Evolutionary conservation across 768 basidiomycete genomes (phyloP), one percentile per base, ranked within the genome.

Genomic region (Rhodotorula kratochvilovae): DNA sequence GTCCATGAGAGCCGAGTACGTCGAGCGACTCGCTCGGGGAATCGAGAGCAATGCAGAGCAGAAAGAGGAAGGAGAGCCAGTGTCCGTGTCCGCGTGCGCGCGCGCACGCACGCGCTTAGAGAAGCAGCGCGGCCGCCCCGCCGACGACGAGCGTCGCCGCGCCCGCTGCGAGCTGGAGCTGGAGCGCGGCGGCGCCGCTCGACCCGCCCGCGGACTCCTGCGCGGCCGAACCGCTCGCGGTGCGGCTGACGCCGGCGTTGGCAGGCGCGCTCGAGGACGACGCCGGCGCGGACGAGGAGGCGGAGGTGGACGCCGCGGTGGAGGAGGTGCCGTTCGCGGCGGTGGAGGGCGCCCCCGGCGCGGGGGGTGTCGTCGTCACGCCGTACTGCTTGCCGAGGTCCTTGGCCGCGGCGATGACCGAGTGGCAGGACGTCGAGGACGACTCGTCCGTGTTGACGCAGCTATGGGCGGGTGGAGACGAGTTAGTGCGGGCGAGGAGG

Each of bases 401-500:
- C 33, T 63, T 45, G 4, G 72, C 72, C 45, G 48, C 53, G 8
- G 68, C 39, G 27, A 63, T 56, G 61, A 66, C 68, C 39, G 50
- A 8, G 57, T 66, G 57, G 64, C 72, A 73, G 29, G 67, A 36
- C 6, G 46, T 31, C 3, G 48, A 8, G 61, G 35, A 25, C 2
- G 27, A 21, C 54, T 73, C 72, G 61, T 70, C 54, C 35, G 65
- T 69, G 72, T 73, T 73, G 58, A 72, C 35, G 48, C 71, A 73
- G 67, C 71, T 72, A 46, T 23, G 3, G 7, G 8, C 0, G 27
- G 21, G 25, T 6, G 3, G 43, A 4, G 29, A 54, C 16, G 29
- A 17, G 31, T 13, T 11, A 11, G 16, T 25, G 39, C 16, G 27
- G n/a, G 2, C 53, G 23, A 21, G 31, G 10, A 1, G 12, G 5